phyloP scores from a whole-genome alignment of 192 early-diverging fungal species.

The Coemansia sp. region DNA sequence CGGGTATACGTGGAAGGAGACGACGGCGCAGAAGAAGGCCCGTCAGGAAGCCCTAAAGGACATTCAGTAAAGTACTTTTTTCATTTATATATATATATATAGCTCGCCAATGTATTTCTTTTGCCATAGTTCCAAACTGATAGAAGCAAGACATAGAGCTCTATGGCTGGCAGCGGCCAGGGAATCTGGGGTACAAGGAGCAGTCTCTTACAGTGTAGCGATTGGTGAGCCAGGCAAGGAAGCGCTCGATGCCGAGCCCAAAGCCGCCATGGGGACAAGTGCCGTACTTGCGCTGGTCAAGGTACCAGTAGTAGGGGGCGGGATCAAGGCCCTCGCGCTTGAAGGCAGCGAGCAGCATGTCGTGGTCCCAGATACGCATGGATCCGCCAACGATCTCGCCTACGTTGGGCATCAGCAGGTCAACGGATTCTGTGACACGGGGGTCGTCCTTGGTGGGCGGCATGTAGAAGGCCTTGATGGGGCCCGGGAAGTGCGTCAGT shows the following conservation, averaged over 20 bases:
- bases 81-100: neutral
- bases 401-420: slow-evolving; percentile 96
- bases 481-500: slow-evolving; percentile 92
- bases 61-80: slow-evolving; percentile 8
- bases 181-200: slow-evolving; percentile 92
- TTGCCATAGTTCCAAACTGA: neutral
- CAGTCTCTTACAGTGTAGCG: slow-evolving; percentile 86
- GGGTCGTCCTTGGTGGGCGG: slow-evolving; percentile 81
- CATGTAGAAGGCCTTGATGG: slow-evolving; percentile 99
- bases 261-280: slow-evolving; percentile 95
- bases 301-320: slow-evolving; percentile 97
- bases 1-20: slow-evolving; percentile 53
- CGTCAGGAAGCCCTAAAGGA: slow-evolving; percentile 42
- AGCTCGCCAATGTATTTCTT: neutral
- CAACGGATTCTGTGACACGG: slow-evolving; percentile 91
- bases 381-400: slow-evolving; percentile 99
- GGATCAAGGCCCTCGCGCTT: slow-evolving; percentile 91
- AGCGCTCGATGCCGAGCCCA: slow-evolving; percentile 95
- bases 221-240: slow-evolving; percentile 95
- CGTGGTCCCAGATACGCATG: slow-evolving; percentile 91
- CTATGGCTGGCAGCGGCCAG: slow-evolving; percentile 82
- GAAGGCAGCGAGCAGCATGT: slow-evolving; percentile 78
- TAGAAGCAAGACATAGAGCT: neutral
- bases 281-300: slow-evolving; percentile 99
- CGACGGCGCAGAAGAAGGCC: slow-evolving; percentile 25